phyloP scores from a whole-genome alignment of 345 rosid species.

The Lepidium didymum region DNA sequence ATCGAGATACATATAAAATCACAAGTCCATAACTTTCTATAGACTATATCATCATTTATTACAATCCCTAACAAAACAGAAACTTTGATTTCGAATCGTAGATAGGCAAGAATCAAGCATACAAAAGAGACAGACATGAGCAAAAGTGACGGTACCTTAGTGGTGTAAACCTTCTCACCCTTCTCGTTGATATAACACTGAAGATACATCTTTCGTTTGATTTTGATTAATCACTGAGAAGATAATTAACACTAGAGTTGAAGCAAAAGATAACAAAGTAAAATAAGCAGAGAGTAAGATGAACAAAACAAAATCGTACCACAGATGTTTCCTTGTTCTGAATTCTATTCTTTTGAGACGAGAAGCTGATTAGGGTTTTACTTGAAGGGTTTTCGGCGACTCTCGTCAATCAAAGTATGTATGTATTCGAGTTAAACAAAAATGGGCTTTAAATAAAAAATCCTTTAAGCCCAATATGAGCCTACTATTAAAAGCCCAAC shows the following conservation, averaged over 20 bases:
- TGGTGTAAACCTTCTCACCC: slow-evolving; percentile 76
- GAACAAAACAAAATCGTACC: background rate
- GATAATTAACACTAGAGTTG: background rate
- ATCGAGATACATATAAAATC: too few relatives aligned
- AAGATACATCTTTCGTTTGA: slow-evolving; percentile 47
- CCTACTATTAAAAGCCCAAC: background rate
- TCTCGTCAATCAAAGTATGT: background rate
- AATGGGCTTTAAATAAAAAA: slow-evolving; percentile 9
- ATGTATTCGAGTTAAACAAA: background rate
- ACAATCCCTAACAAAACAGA: background rate
- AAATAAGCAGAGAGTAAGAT: background rate
- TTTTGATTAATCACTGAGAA: background rate
- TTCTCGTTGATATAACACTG: slow-evolving; percentile 75
- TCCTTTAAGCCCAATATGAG: background rate
- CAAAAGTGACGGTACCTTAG: slow-evolving; percentile 39
- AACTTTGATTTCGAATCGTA: background rate
- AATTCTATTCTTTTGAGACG: background rate
- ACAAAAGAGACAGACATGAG: background rate
- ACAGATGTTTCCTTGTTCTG: background rate
- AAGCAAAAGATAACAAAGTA: background rate
- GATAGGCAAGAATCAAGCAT: background rate
- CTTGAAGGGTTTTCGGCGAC: background rate
- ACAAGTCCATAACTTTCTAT: too few relatives aligned
- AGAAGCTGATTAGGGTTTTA: slow-evolving; percentile 21
- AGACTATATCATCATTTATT: background rate